Evolutionary conservation across 2,329 filamentous ascomycete genomes (phyloP).

Genomic region (Pseudogymnoascus sp.): DNA sequence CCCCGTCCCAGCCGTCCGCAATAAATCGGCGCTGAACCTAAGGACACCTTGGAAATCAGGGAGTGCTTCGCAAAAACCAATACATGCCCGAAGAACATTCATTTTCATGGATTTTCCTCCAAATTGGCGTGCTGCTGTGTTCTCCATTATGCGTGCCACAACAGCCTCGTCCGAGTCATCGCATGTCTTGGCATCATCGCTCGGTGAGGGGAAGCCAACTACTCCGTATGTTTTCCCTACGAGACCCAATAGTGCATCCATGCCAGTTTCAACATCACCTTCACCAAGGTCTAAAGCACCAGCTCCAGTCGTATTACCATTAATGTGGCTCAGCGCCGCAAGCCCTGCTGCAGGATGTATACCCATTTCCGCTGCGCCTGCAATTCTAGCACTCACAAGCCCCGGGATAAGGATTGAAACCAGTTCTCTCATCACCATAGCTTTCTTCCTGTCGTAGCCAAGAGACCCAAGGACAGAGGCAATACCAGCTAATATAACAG

Average conservation of each 20-base stretch:
- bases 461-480: slow-evolving; percentile 75
- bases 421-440: slow-evolving; percentile 79
- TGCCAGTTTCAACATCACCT: slow-evolving; percentile 55
- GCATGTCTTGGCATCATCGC: slow-evolving; percentile 15
- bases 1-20: slow-evolving; percentile 74
- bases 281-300: slow-evolving; percentile 54
- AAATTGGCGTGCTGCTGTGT: slow-evolving; percentile 55
- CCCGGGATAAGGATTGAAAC: slow-evolving; percentile 75
- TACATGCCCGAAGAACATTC: slow-evolving; percentile 79
- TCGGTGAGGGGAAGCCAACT: slow-evolving; percentile 38
- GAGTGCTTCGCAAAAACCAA: slow-evolving; percentile 87
- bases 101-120: slow-evolving; percentile 76
- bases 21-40: slow-evolving; percentile 72
- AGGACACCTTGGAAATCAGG: slow-evolving; percentile 89
- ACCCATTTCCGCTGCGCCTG: slow-evolving; percentile 90
- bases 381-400: slow-evolving; percentile 80
- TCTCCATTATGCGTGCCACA: slow-evolving; percentile 49
- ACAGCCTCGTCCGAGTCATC: slow-evolving; percentile 45
- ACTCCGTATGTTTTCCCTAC: slow-evolving; percentile 57
- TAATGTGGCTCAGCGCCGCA: slow-evolving; percentile 56
- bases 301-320: slow-evolving; percentile 41
- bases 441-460: slow-evolving; percentile 80
- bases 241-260: slow-evolving; percentile 54
- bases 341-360: slow-evolving; percentile 89
- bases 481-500: slow-evolving; percentile 75